Evolutionary conservation across 2,329 filamentous ascomycete species (phyloP).

Genomic region (Colletotrichum tropicale): DNA sequence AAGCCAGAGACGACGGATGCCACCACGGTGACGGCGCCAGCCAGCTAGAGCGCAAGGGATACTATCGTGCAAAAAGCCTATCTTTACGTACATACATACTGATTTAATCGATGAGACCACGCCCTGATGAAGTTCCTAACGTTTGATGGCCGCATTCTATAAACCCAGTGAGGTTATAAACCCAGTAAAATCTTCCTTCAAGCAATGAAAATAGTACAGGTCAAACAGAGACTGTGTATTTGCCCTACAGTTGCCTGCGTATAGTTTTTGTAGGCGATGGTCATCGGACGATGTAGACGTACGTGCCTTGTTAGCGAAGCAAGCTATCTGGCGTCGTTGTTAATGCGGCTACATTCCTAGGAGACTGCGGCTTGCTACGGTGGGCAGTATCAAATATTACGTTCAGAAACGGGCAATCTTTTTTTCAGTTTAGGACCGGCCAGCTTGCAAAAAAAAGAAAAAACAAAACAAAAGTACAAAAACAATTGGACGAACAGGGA

Average conservation of each 20-base stretch:
- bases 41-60: neutral
- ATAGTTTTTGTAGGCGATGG: neutral
- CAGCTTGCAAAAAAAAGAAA: neutral
- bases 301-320: neutral
- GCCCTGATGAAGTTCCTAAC: neutral
- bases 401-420: too few relatives aligned
- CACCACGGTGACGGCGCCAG: neutral
- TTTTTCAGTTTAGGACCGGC: neutral
- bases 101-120: conserved; percentile 12
- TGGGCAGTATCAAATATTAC: neutral
- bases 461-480: neutral
- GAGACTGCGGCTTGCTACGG: neutral
- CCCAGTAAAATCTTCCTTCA: neutral
- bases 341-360: neutral
- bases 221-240: neutral
- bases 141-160: neutral
- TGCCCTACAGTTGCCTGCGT: neutral
- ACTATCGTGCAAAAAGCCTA: neutral
- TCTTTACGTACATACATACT: neutral
- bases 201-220: neutral
- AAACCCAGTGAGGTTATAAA: neutral
- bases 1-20: neutral
- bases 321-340: neutral
- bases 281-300: neutral
- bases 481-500: conserved; percentile 1